Conservation (phyloP, 2,329 filamentous ascomycete genomes). For the Penicillium sp. region DNA sequence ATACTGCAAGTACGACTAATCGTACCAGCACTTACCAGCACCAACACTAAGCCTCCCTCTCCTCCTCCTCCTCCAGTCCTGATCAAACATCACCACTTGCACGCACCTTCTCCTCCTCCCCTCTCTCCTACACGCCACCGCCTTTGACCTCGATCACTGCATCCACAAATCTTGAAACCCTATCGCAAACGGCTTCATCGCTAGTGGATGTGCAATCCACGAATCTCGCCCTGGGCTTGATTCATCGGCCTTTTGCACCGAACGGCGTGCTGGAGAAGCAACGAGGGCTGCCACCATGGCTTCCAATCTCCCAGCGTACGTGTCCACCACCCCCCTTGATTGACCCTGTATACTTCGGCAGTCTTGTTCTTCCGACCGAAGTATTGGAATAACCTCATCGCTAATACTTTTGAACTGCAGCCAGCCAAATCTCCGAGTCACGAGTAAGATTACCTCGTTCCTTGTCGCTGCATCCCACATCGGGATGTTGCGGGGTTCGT, state of each 20-base stretch:
- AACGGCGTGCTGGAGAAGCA: conserved; percentile 31
- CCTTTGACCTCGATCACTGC: not conserved
- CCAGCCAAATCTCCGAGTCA: conserved; percentile 86
- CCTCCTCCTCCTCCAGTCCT: conserved; percentile 17
- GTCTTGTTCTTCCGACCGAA: not conserved
- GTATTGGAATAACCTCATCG: conserved; percentile 14
- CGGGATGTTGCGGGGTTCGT: conserved; percentile 27
- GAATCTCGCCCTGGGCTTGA: conserved; percentile 35
- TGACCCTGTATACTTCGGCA: not conserved
- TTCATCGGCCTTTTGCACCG: conserved; percentile 38
- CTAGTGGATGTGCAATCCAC: conserved; percentile 39
- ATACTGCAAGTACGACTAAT: not conserved
- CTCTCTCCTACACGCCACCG: conserved; percentile 4
- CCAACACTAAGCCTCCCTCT: conserved; percentile 11
- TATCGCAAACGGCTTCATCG: conserved; percentile 8
- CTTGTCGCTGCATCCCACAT: conserved; percentile 11
- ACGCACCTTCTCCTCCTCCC: conserved; percentile 12
- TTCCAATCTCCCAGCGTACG: conserved; percentile 65
- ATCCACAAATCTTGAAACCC: not conserved
- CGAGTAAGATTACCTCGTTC: conserved; percentile 63
- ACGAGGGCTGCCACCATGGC: conserved; percentile 49
- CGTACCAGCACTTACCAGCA: not conserved
- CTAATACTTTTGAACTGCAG: conserved; percentile 47
- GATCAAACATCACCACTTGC: conserved; percentile 18
- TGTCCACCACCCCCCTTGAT: conserved; percentile 26